Evolutionary conservation across 129 eudicot genomes (phyloP).

Genomic region (Kitagawia praeruptora): DNA sequence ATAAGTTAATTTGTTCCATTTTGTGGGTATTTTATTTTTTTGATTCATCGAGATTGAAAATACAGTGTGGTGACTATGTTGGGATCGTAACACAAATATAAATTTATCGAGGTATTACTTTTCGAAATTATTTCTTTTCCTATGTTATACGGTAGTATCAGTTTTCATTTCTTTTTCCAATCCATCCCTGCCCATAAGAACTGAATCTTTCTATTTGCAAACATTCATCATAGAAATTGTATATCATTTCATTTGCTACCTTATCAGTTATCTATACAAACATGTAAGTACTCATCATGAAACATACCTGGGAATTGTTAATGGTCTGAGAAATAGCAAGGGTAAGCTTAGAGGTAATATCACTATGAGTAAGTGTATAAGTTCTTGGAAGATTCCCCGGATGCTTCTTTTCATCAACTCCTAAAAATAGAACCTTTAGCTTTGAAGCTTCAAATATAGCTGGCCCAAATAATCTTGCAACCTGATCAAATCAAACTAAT

Average conservation of each 20-base stretch:
- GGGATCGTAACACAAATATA: too few species aligned
- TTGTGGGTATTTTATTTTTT: background rate
- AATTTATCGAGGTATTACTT: background rate
- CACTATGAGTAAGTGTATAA: conserved; percentile 84
- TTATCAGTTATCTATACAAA: background rate
- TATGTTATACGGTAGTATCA: too few species aligned
- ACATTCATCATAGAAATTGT: background rate
- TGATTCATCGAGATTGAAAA: too few species aligned
- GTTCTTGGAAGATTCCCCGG: conserved; percentile 84
- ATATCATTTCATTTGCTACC: background rate
- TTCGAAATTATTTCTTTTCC: too few species aligned
- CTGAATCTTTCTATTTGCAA: too few species aligned
- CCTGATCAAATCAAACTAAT: conserved; percentile 28
- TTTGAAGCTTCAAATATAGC: conserved; percentile 84
- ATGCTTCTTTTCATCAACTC: conserved; percentile 78
- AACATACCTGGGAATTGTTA: conserved; percentile 70
- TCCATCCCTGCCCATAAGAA: too few species aligned
- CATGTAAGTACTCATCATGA: too few species aligned
- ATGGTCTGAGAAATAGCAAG: conserved; percentile 83
- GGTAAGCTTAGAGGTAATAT: conserved; percentile 72
- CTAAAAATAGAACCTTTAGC: conserved; percentile 66
- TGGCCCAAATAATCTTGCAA: conserved; percentile 85
- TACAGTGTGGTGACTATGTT: too few species aligned
- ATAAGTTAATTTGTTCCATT: too few species aligned
- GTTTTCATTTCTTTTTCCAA: background rate